Base-by-base conservation (phyloP, 164 flowering plant genomes). In the Piper betle region DNA sequence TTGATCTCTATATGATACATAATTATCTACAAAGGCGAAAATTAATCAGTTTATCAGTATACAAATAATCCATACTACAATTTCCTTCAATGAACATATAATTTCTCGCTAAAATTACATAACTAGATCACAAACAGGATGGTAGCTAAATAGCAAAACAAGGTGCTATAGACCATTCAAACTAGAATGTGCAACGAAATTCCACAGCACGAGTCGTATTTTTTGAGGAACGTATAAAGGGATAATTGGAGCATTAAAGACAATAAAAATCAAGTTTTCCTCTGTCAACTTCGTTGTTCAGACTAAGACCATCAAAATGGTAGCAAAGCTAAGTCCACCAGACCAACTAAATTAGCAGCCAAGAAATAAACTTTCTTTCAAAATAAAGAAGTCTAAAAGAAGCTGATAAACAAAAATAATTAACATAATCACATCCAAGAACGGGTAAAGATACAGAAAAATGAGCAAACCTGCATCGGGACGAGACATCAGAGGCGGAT, bases 1-100 rank as follows among this genome's bases (percentile, higher is more conserved):
- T 61, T 59, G 66, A 57, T 80, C 83, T 61, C 66, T 54, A 69
- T 70, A 74, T 37, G 81, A 68, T 39, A 58, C 58, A 10, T 55
- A 10, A 58, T 70, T 40, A 60, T 62, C 88, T 80, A 75, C 58
- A 39, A 53, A n/a, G 19, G 15, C 1, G 13, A 16, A 15, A 46
- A 52, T 25, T 20, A 13, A 15, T 37, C 5, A 9, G 15, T 46
- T 46, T 19, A 12, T n/a, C 62, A 48, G 37, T 60, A 19, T 18
- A 6, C 5, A 13, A 6, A 46, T 17, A 25, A 3, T 8, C 38
- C 4, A 19, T 12, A 41, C 39, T 17, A 41, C 25, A 18, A 54
- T 37, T 18, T 42, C 25, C 6, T 16, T 42, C 3, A 37, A 10
- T 13, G 3, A 12, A 37, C 39, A 39, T 4, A 17, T n/a, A 40